Conservation (phyloP, 306 rosid genomes). For the Quercus glauca region DNA sequence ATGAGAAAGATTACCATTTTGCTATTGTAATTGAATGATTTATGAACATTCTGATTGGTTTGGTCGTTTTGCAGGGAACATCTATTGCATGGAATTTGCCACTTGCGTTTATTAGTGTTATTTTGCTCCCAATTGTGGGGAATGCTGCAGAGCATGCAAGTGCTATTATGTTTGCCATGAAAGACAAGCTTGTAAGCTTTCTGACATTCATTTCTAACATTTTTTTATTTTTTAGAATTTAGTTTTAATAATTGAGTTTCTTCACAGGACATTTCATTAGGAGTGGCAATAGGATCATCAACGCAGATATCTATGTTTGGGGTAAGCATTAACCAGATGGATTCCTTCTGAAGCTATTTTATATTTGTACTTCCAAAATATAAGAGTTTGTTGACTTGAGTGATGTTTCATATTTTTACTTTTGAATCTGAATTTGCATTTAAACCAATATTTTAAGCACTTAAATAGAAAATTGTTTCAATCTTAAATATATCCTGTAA, state of each 20-base stretch:
- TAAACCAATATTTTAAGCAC: no score
- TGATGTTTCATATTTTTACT: neutral
- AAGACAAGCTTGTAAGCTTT: constrained; percentile 78
- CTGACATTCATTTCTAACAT: neutral
- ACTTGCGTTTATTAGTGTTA: constrained; percentile 68
- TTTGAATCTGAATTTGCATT: no score
- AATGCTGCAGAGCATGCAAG: constrained; percentile 95
- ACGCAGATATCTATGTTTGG: constrained; percentile 83
- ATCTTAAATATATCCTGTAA: neutral
- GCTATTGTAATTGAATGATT: neutral
- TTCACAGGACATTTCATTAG: constrained; percentile 73
- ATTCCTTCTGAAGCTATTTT: neutral
- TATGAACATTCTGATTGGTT: constrained; percentile 19
- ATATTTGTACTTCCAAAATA: neutral
- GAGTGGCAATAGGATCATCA: constrained; percentile 84
- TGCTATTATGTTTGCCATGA: constrained; percentile 84
- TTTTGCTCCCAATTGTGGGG: constrained; percentile 82
- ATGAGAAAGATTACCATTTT: no score
- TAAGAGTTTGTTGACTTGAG: neutral
- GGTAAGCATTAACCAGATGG: constrained; percentile 40
- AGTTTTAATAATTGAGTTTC: constrained; percentile 16
- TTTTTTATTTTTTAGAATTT: neutral
- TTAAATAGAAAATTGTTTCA: neutral
- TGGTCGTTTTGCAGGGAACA: constrained; percentile 57
- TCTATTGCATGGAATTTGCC: constrained; percentile 60